Evolutionary conservation across 176 grass and related monocot species (phyloP).

Genomic region (Oryza nivara): DNA sequence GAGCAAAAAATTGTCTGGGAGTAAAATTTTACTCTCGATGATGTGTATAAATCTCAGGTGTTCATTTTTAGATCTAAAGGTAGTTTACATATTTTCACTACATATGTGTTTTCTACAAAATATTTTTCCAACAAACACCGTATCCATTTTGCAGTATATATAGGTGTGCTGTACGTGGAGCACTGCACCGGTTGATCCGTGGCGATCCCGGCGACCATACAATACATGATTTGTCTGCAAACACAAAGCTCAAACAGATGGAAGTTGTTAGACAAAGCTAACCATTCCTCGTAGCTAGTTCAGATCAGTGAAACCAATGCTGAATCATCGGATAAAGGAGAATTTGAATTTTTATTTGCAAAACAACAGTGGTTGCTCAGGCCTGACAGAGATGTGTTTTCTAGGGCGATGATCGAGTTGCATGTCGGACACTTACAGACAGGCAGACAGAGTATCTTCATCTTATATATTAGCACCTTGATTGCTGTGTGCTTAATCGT

Average conservation of each 20-base stretch:
- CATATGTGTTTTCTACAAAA: no score
- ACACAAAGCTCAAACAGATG: not conserved
- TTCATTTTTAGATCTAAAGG: no score
- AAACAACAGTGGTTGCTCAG: not conserved
- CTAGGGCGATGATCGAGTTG: not conserved
- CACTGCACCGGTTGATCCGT: not conserved
- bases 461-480: not conserved
- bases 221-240: not conserved
- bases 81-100: no score
- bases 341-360: not conserved
- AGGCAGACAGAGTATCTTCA: slow-evolving; percentile 1
- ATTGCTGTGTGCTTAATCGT: not conserved
- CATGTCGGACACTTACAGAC: slow-evolving; percentile 20
- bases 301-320: not conserved
- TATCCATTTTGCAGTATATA: no score
- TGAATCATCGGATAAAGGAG: not conserved
- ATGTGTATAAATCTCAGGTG: no score
- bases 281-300: not conserved
- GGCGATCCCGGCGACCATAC: not conserved
- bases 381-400: not conserved
- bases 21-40: no score
- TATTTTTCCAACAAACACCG: no score
- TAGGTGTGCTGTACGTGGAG: no score
- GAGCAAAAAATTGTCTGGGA: no score
- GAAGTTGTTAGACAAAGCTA: slow-evolving; percentile 1